These are phyloP conservation scores for Urtica urens DNA, from an alignment of 306 rosid genomes.

Conservation along the genomic window DNA sequence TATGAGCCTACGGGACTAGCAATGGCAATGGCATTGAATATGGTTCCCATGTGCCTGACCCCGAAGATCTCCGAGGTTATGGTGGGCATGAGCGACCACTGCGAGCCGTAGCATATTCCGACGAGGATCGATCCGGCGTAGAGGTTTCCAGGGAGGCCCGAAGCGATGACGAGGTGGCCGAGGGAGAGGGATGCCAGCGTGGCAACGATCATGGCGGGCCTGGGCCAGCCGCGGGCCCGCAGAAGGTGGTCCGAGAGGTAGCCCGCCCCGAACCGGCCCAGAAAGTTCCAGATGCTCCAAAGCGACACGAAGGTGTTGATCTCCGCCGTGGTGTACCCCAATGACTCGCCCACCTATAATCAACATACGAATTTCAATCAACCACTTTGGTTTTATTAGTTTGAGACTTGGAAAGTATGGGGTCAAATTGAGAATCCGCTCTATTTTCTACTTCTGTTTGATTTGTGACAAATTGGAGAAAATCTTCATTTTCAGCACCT, in stretches of 20 bases:
- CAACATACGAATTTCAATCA: too few species aligned
- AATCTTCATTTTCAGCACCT: too few species aligned
- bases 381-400: too few species aligned
- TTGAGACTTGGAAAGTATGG: too few species aligned
- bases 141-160: constrained; percentile 58
- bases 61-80: constrained; percentile 80
- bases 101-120: constrained; percentile 78
- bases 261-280: constrained; percentile 87
- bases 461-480: too few species aligned
- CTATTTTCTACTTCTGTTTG: too few species aligned
- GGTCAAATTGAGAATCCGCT: too few species aligned
- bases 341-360: constrained; percentile 75
- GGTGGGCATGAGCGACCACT: constrained; percentile 93
- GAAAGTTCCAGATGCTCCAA: constrained; percentile 93
- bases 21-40: constrained; percentile 67
- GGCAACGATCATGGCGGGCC: constrained; percentile 51
- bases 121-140: constrained; percentile 65
- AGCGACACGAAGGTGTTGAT: constrained; percentile 55
- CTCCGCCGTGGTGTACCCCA: constrained; percentile 50
- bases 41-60: constrained; percentile 72
- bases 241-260: constrained; percentile 62
- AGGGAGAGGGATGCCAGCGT: constrained; percentile 43
- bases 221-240: constrained; percentile 53
- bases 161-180: constrained; percentile 58
- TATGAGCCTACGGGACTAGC: constrained; percentile 84